phyloP scores from a whole-genome alignment of 2,329 filamentous ascomycete species.

The Didymella pomorum region DNA sequence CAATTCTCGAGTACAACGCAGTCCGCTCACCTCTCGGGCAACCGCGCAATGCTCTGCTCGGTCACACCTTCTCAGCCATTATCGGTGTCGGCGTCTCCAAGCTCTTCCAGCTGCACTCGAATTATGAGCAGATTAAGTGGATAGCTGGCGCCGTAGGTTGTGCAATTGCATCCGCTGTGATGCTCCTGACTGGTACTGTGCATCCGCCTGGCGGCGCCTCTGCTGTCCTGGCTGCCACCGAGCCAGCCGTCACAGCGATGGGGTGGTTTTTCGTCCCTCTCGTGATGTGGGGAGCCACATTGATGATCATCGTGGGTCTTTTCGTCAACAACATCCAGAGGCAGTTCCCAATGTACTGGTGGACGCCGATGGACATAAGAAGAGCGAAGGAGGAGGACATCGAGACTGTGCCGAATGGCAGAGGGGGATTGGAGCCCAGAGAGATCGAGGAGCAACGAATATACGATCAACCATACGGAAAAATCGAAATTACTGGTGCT shows the following conservation, averaged over 20 bases:
- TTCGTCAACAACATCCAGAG: slow-evolving; percentile 58
- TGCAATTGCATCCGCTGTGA: slow-evolving; percentile 54
- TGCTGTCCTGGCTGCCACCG: slow-evolving; percentile 56
- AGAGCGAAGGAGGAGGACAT: slow-evolving; percentile 31
- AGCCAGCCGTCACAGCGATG: slow-evolving; percentile 52
- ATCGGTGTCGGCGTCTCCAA: slow-evolving; percentile 57
- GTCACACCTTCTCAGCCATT: slow-evolving; percentile 56
- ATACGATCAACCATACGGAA: slow-evolving; percentile 27
- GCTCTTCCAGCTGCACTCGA: slow-evolving; percentile 52
- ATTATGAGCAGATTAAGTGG: slow-evolving; percentile 54
- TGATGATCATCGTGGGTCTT: slow-evolving; percentile 55
- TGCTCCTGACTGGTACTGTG: slow-evolving; percentile 58
- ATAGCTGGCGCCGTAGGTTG: slow-evolving; percentile 56
- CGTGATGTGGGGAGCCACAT: slow-evolving; percentile 51
- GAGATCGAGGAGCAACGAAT: slow-evolving; percentile 26
- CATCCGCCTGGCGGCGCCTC: slow-evolving; percentile 62
- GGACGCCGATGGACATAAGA: slow-evolving; percentile 54
- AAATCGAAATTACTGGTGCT: slow-evolving; percentile 44
- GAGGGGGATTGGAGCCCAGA: slow-evolving; percentile 31
- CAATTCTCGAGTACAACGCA: slow-evolving; percentile 58
- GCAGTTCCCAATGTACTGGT: slow-evolving; percentile 59
- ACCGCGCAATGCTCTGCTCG: slow-evolving; percentile 56
- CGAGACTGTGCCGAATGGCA: slow-evolving; percentile 35
- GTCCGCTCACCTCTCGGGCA: slow-evolving; percentile 58
- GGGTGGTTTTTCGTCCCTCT: slow-evolving; percentile 57